Base-by-base conservation (phyloP, 352 stramenopile genomes). In the Salisapilia sapeloensis region DNA sequence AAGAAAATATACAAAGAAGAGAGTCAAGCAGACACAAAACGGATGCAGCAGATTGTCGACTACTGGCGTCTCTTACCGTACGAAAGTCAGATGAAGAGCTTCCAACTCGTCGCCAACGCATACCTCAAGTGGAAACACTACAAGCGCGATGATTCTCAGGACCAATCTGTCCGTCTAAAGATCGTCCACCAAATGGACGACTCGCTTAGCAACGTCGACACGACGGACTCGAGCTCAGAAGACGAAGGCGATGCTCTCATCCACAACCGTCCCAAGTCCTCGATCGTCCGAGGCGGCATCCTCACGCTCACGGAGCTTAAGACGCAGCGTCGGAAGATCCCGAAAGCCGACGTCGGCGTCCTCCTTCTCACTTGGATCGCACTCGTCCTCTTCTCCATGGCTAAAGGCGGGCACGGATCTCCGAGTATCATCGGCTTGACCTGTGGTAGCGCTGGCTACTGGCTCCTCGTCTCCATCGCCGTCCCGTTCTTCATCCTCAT, bases 351-450 rank as follows among this genome's bases (percentile, higher is more conserved):
- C 32, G 43, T 89, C 25, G 35, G 40, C 1, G 64, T 89, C 21
- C 47, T 89, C 19, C 64, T 80, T 35, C 38, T 89, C 33, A 83
- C 70, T 11, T 89, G 72, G 72, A 51, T 83, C 23, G 67, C 52
- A 4, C 60, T 89, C 10, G 56, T 89, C 7, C 32, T 83, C 12
- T 81, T 84, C 34, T 85, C 72, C 4, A 62, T 89, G 46, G 59
- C 60, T 4, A 85, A 82, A 32, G 74, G 74, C 22, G 74, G 74
- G 13, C 74, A 89, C 35, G 74, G 70, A 12, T 58, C 61, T 2
- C 60, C 74, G 0, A 89, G 74, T 21, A 53, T 83, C 38, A 59
- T 84, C n/a, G 70, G 64, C 0, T 40, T 89, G 1, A 46, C 49
- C 6, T 89, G 74, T 21, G 74, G 74, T 39, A 66, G 55, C 20